These are phyloP conservation scores for Ustilago esculenta DNA, from an alignment of 1,284 basidiomycete genomes.

Conservation along the genomic window DNA sequence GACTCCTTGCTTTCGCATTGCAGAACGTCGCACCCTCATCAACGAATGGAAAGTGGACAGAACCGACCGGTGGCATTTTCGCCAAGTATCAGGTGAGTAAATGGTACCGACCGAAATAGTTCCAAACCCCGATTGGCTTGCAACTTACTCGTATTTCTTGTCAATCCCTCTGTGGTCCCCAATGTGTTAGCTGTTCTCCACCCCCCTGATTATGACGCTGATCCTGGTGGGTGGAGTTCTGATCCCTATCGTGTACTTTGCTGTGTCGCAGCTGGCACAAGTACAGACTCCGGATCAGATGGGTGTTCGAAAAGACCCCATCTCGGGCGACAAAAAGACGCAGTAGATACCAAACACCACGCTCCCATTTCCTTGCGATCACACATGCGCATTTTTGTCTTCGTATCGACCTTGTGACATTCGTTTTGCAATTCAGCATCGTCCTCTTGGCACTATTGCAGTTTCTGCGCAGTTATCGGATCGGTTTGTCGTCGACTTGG, in stretches of 20 bases:
- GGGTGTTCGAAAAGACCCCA: slow-evolving; percentile 46
- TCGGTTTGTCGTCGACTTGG: no score
- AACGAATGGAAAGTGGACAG: slow-evolving; percentile 37
- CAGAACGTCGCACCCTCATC: slow-evolving; percentile 5
- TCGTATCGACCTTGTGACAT: no score
- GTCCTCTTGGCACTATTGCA: background rate
- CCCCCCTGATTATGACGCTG: slow-evolving; percentile 37
- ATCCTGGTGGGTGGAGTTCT: slow-evolving; percentile 37
- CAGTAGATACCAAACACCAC: slow-evolving; percentile 43
- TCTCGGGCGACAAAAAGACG: slow-evolving; percentile 47
- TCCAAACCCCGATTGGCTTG: no score
- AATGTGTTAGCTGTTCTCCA: slow-evolving; percentile 47
- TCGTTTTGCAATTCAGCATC: slow-evolving; percentile 7
- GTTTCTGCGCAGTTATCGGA: no score
- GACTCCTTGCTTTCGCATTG: background rate
- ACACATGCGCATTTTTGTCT: no score
- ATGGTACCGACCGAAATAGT: no score
- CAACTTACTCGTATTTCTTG: no score
- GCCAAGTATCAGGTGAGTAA: slow-evolving; percentile 45
- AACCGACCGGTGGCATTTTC: slow-evolving; percentile 45
- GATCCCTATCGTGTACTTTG: slow-evolving; percentile 43
- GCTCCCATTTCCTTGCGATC: no score
- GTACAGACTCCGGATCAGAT: slow-evolving; percentile 51
- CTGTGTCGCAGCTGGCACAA: slow-evolving; percentile 45
- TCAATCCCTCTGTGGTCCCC: no score